Base-by-base conservation (phyloP, 768 basidiomycete genomes). In the Xerocomellus intermedius region DNA sequence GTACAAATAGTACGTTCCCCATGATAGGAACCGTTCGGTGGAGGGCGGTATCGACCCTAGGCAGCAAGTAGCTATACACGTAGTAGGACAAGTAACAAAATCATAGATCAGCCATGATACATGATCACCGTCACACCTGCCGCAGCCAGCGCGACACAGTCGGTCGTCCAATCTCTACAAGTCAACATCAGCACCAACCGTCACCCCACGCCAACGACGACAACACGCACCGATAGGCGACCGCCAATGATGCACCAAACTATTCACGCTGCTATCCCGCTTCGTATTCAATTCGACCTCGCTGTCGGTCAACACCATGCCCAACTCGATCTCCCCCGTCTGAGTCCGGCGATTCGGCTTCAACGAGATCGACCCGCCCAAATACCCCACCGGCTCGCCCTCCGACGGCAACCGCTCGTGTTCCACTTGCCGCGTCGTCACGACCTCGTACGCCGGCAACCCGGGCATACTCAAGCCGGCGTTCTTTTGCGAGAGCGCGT, bases 201-300 rank as follows among this genome's bases (percentile, higher is more conserved):
- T 14, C 24, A 26, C 21, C 33, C 3, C 37, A 8, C 4, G 2
- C 22, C 13, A 24, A 19, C 17, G 19, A 39, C 19, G 9, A 17
- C 2, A 12, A 39, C 24, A 71, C 76, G 42, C 50, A 89, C 87
- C 83, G 49, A 89, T 84, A 1, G 87, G 87, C 22, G 85, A 87
- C 42, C 79, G 85, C 73, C 82, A 89, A 58, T 82, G 80, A 58
- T 82, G 75, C 46, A 88, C 77, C 70, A 86, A 69, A 39, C 77
- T 80, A 57, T 84, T 79, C 50, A 68, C 50, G 17, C n/a, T 36
- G 45, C 50, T 78, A 54, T 70, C 69, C 26, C 58, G 35, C 12
- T 21, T 49, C 42, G 14, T n/a, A n/a, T n/a, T n/a, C 28, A 82
- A 56, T 62, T 79, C 79, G 39, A 63, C 66, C 62, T 82, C 78